phyloP scores from a whole-genome alignment of 1,139 yeast species.

The Groenewaldozyma auringiensis region DNA sequence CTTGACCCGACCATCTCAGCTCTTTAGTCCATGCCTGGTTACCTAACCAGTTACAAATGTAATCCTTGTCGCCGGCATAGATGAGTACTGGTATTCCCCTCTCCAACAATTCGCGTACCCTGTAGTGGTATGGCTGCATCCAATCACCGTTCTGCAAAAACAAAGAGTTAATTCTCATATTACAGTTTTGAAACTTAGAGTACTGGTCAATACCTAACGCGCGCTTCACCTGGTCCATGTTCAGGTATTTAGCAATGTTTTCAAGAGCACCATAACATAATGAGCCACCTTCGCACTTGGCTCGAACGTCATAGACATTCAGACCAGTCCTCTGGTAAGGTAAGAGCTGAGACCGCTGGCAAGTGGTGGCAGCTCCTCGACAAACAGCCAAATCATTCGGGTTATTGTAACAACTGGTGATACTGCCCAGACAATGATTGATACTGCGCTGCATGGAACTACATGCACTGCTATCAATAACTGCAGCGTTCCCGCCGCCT shows the following conservation, averaged over 20 bases:
- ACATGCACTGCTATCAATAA: slow-evolving; percentile 70
- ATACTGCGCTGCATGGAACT: slow-evolving; percentile 60
- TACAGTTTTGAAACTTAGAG: slow-evolving; percentile 63
- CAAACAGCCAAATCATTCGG: slow-evolving; percentile 74
- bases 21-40: slow-evolving; percentile 70
- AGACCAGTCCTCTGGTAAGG: slow-evolving; percentile 87
- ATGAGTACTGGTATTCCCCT: slow-evolving; percentile 62
- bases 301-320: slow-evolving; percentile 88
- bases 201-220: slow-evolving; percentile 90
- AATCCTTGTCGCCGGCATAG: slow-evolving; percentile 88
- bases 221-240: slow-evolving; percentile 58
- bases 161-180: slow-evolving; percentile 38
- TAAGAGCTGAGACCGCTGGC: slow-evolving; percentile 79
- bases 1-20: slow-evolving; percentile 50
- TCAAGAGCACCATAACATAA: slow-evolving; percentile 70
- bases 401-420: slow-evolving; percentile 66
- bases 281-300: slow-evolving; percentile 65
- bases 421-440: slow-evolving; percentile 74
- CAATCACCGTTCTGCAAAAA: slow-evolving; percentile 49
- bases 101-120: slow-evolving; percentile 47
- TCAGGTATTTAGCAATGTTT: slow-evolving; percentile 59
- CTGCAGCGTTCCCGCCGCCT: slow-evolving; percentile 77
- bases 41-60: slow-evolving; percentile 86
- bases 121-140: slow-evolving; percentile 51
- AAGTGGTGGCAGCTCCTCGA: slow-evolving; percentile 85